phyloP scores from a whole-genome alignment of 75 land plant genomes.

The Isoetes taiwanensis region DNA sequence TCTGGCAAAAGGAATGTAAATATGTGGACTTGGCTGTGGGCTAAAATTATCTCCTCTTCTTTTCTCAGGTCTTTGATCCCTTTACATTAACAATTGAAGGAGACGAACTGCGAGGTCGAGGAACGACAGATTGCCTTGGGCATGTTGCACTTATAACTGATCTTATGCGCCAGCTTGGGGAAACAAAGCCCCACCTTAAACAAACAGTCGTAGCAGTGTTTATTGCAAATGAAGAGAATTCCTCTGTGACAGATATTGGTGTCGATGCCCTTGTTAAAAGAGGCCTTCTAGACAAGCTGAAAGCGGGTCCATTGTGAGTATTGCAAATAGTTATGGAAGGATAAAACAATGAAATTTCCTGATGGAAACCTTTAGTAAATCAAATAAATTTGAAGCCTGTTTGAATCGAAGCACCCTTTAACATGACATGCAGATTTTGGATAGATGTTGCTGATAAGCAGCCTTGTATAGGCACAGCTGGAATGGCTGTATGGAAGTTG shows the following conservation, averaged over 20 bases:
- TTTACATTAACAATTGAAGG: conserved; percentile 79
- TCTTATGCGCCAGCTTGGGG: conserved; percentile 56
- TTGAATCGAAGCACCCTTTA: too few species aligned
- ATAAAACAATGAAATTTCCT: too few species aligned
- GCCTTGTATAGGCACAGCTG: conserved; percentile 93
- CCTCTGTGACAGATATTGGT: conserved; percentile 54
- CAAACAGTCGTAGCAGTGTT: conserved; percentile 80
- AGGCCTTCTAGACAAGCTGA: conserved; percentile 66
- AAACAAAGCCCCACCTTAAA: conserved; percentile 50
- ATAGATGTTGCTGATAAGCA: conserved; percentile 91
- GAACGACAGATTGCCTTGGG: conserved; percentile 90
- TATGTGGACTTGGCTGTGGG: too few species aligned
- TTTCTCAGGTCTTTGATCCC: conserved; percentile 77
- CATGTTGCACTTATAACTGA: conserved; percentile 88
- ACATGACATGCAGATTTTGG: conserved; percentile 83
- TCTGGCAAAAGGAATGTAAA: too few species aligned
- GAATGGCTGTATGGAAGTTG: conserved; percentile 73
- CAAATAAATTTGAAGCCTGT: too few species aligned
- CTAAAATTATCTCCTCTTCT: too few species aligned
- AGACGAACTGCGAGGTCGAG: conserved; percentile 69
- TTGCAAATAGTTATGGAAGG: too few species aligned
- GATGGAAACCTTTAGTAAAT: too few species aligned
- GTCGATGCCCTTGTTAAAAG: conserved; percentile 78
- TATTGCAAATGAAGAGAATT: conserved; percentile 89
- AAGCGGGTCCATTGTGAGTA: conserved; percentile 79